Evolutionary conservation across 768 basidiomycete genomes (phyloP).

Genomic region (Kwoniella shandongensis): DNA sequence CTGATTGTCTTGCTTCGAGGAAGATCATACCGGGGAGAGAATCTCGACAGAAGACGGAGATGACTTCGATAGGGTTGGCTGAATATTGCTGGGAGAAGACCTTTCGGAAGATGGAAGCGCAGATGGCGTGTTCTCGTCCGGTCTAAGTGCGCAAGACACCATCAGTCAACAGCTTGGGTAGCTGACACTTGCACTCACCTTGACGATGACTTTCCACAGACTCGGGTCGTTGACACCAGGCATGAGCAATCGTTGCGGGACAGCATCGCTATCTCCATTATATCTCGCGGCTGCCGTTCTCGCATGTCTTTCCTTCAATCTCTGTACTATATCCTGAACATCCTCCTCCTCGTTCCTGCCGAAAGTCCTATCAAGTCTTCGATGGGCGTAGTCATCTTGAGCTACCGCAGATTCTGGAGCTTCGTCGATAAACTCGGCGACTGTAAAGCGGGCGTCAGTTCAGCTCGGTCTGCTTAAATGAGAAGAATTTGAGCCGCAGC

Average conservation of each 20-base stretch:
- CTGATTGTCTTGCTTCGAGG: slow-evolving; percentile 85
- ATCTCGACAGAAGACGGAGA: slow-evolving; percentile 93
- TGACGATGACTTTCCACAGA: slow-evolving; percentile 92
- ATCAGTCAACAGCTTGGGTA: background rate
- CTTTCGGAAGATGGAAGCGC: slow-evolving; percentile 93
- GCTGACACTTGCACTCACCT: slow-evolving; percentile 59
- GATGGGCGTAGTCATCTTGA: slow-evolving; percentile 48
- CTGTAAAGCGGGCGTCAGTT: slow-evolving; percentile 18
- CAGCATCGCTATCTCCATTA: slow-evolving; percentile 86
- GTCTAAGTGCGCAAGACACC: slow-evolving; percentile 58
- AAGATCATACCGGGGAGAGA: slow-evolving; percentile 95
- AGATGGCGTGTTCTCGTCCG: slow-evolving; percentile 87
- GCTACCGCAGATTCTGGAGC: slow-evolving; percentile 34
- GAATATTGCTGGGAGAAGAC: slow-evolving; percentile 79
- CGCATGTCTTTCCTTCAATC: slow-evolving; percentile 74
- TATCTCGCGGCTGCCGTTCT: slow-evolving; percentile 61
- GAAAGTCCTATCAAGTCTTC: slow-evolving; percentile 66
- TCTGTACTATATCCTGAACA: slow-evolving; percentile 78
- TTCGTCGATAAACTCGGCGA: slow-evolving; percentile 56
- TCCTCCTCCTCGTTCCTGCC: slow-evolving; percentile 65
- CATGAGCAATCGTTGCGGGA: slow-evolving; percentile 91
- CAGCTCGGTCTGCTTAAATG: too few species aligned
- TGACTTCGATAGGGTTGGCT: slow-evolving; percentile 74
- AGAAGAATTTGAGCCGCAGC: too few species aligned
- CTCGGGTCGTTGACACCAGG: slow-evolving; percentile 93